Conservation (phyloP, 352 stramenopile species). For the Pelagophyceae sp. region DNA sequence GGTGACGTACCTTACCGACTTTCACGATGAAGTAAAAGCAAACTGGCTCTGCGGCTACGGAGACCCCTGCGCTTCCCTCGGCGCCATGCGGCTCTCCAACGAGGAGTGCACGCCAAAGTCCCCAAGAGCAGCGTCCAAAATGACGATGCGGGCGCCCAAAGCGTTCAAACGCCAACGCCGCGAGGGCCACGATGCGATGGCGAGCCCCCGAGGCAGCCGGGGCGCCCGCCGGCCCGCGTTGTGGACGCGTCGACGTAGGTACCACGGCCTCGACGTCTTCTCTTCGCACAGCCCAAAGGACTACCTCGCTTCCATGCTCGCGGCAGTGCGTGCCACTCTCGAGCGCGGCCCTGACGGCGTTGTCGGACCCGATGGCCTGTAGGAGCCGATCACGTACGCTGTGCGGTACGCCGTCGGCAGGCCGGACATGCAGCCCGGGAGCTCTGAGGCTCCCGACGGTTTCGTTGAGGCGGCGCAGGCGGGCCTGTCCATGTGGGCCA, state of each 20-base stretch:
- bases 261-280: conserved; percentile 16
- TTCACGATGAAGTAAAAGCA: conserved; percentile 17
- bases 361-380: too few relatives aligned
- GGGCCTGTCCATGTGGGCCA: background rate
- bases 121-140: too few relatives aligned
- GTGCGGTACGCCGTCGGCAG: conserved; percentile 6
- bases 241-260: too few relatives aligned
- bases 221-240: too few relatives aligned
- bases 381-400: background rate
- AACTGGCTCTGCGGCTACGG: background rate
- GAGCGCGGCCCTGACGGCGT: too few relatives aligned
- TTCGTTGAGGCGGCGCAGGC: background rate
- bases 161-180: too few relatives aligned
- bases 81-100: background rate
- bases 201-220: too few relatives aligned
- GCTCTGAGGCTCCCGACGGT: background rate
- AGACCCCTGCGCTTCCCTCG: background rate
- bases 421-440: background rate
- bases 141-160: too few relatives aligned
- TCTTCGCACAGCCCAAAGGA: background rate
- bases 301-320: background rate
- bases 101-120: conserved; percentile 1
- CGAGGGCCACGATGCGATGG: too few relatives aligned
- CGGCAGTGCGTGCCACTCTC: too few relatives aligned
- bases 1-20: conserved; percentile 7